Evolutionary conservation across 2,329 filamentous ascomycete species (phyloP).

Genomic region (Stagonosporopsis chrysanthemi): DNA sequence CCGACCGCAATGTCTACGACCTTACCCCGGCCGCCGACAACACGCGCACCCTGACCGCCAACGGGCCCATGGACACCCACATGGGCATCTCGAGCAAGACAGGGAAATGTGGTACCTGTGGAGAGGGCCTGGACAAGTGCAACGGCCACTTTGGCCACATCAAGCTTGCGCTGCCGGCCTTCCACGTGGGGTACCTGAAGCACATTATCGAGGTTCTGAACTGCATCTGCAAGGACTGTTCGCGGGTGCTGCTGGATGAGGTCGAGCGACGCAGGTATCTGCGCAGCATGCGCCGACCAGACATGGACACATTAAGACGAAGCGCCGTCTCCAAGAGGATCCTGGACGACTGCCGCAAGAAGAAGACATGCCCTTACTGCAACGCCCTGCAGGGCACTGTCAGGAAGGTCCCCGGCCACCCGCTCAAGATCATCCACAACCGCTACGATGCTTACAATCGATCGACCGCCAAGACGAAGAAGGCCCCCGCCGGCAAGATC

Average conservation of each 20-base stretch:
- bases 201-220: conserved; percentile 92
- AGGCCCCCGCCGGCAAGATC: conserved; percentile 80
- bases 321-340: conserved; percentile 87
- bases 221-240: conserved; percentile 94
- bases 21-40: conserved; percentile 70
- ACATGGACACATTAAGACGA: conserved; percentile 85
- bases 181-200: conserved; percentile 95
- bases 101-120: conserved; percentile 81
- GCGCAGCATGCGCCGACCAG: conserved; percentile 79
- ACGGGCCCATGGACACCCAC: conserved; percentile 87
- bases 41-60: conserved; percentile 71
- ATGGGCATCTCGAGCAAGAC: conserved; percentile 89
- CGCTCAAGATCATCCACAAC: conserved; percentile 94
- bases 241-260: conserved; percentile 81
- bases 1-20: conserved; percentile 93
- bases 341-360: conserved; percentile 88
- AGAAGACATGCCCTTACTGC: conserved; percentile 82
- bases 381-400: conserved; percentile 86
- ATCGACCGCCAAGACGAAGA: conserved; percentile 85
- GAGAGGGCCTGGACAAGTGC: conserved; percentile 80
- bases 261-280: conserved; percentile 78
- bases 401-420: conserved; percentile 79
- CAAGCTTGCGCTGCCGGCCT: conserved; percentile 86
- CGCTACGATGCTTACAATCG: conserved; percentile 89
- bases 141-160: conserved; percentile 97